Conservation (phyloP, 352 stramenopile genomes). For the Aphanomyces invadans region DNA sequence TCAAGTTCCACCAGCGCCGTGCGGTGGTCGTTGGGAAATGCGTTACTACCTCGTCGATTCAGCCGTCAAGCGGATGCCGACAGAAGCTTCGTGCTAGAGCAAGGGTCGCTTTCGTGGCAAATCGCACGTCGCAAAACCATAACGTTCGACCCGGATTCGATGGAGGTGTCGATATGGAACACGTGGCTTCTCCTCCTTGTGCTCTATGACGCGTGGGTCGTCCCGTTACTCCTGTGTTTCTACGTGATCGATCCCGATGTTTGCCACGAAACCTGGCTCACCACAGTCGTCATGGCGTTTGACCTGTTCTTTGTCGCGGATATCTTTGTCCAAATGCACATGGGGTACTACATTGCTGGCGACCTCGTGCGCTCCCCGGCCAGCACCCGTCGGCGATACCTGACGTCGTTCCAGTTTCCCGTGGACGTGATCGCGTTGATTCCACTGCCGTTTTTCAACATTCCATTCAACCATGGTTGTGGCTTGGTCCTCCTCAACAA, state of each 20-base stretch:
- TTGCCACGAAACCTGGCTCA: constrained; percentile 11
- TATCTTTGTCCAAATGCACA: constrained; percentile 66
- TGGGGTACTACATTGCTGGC: constrained; percentile 61
- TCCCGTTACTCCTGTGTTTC: constrained; percentile 18
- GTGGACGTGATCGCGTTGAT: constrained; percentile 42
- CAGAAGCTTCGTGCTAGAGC: constrained; percentile 12
- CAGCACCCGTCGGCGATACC: constrained; percentile 55
- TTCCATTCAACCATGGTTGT: constrained; percentile 22
- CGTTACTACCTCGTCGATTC: neutral
- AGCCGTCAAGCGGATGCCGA: neutral
- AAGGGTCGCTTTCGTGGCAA: constrained; percentile 22
- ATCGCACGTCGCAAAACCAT: constrained; percentile 8
- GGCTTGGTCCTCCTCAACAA: constrained; percentile 20
- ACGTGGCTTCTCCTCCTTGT: constrained; percentile 1
- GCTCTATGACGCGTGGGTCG: constrained; percentile 9
- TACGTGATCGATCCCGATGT: constrained; percentile 7
- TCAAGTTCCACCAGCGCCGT: neutral
- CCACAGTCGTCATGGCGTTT: constrained; percentile 39
- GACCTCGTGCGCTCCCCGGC: constrained; percentile 51
- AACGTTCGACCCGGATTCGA: constrained; percentile 21
- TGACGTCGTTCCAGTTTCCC: constrained; percentile 42
- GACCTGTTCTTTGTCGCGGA: constrained; percentile 53
- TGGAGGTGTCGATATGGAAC: constrained; percentile 9
- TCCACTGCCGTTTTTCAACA: constrained; percentile 35
- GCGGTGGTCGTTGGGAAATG: neutral